Conservation (phyloP, 31 red algal species). For the Asparagopsis taxiformis region DNA sequence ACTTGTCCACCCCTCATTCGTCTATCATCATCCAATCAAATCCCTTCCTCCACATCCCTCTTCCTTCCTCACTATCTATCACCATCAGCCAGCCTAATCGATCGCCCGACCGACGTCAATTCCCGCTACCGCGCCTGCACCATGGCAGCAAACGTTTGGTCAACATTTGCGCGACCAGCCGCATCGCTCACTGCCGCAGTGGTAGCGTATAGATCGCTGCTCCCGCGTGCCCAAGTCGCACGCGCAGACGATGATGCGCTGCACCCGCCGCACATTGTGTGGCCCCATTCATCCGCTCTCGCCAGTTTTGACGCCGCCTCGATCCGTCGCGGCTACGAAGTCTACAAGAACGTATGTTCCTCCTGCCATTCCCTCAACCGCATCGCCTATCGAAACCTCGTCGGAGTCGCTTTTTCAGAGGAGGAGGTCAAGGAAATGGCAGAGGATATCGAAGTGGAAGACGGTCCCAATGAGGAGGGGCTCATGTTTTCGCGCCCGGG, state of each 20-base stretch:
- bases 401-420: conserved; percentile 90
- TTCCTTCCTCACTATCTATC: background rate
- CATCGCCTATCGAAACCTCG: conserved; percentile 90
- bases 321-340: conserved; percentile 93
- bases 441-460: conserved; percentile 93
- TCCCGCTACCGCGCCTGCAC: conserved; percentile 16
- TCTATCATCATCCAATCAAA: too few species aligned
- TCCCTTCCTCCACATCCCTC: background rate
- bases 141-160: conserved; percentile 22
- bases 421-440: conserved; percentile 93
- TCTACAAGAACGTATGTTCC: conserved; percentile 90
- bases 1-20: too few species aligned
- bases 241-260: conserved; percentile 80
- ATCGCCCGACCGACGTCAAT: background rate
- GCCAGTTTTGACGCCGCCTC: conserved; percentile 84
- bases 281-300: conserved; percentile 80
- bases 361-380: conserved; percentile 93
- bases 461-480: conserved; percentile 95
- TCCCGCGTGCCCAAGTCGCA: conserved; percentile 1
- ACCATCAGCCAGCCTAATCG: background rate
- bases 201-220: background rate
- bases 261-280: conserved; percentile 73
- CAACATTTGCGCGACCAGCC: conserved; percentile 21
- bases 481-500: conserved; percentile 94
- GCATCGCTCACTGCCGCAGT: background rate